phyloP scores from a whole-genome alignment of 768 basidiomycete genomes.

The Neoboletus magnificus region DNA sequence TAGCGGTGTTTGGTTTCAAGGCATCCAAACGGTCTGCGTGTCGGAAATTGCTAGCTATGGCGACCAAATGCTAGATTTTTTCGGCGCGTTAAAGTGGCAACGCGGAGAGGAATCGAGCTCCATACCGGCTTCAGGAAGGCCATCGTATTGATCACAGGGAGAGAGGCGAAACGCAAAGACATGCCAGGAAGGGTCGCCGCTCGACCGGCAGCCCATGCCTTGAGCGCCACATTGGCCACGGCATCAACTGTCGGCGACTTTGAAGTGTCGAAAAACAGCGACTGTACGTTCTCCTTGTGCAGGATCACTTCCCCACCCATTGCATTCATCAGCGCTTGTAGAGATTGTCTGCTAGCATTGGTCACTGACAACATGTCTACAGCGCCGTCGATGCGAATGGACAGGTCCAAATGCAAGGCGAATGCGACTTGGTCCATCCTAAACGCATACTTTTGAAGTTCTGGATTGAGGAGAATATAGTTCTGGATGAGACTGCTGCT shows the following conservation, averaged over 20 bases:
- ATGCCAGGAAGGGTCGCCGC: conserved; percentile 17
- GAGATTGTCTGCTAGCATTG: conserved; percentile 27
- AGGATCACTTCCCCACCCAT: conserved; percentile 38
- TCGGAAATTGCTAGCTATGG: conserved; percentile 44
- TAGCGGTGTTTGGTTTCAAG: conserved; percentile 42
- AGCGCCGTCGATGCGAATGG: conserved; percentile 32
- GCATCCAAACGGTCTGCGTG: conserved; percentile 46
- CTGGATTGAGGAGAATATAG: conserved; percentile 30
- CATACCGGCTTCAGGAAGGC: conserved; percentile 33
- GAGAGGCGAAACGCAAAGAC: conserved; percentile 4
- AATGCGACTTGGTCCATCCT: conserved; percentile 44
- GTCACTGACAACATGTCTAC: conserved; percentile 42
- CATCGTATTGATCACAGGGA: conserved; percentile 22
- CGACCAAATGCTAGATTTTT: conserved; percentile 37
- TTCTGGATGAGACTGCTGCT: conserved; percentile 29
- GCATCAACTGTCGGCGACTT: conserved; percentile 16
- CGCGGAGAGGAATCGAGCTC: neutral
- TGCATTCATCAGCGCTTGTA: conserved; percentile 32
- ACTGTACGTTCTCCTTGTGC: conserved; percentile 22
- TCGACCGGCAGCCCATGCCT: conserved; percentile 46
- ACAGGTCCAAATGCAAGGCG: conserved; percentile 39
- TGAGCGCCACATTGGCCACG: conserved; percentile 29
- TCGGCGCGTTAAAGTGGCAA: neutral
- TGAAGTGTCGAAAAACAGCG: conserved; percentile 29
- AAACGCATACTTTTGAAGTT: conserved; percentile 38